Percentiles rank a stretch among this genome's conserved stretches.
These are phyloP conservation scores for Pythium dissotocum DNA, from an alignment of 352 stramenopile genomes.

Conservation along the genomic window DNA sequence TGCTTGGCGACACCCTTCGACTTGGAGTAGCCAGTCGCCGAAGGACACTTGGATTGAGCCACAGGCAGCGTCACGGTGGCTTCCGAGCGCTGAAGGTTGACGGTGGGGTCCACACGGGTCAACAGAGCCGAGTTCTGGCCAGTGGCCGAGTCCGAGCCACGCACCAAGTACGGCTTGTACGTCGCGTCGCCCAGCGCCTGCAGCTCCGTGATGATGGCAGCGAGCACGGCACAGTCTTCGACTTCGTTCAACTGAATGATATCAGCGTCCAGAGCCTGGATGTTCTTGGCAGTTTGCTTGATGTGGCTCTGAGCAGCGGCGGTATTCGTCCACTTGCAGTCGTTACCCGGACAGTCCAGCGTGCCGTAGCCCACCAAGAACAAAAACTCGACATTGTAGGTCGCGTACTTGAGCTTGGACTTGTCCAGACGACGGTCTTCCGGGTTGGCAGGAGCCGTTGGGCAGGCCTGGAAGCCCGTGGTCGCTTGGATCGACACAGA, in stretches of 20 bases:
- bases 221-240: conserved; percentile 53
- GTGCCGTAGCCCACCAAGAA: conserved; percentile 45
- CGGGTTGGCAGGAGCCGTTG: conserved; percentile 38
- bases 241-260: conserved; percentile 74
- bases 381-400: conserved; percentile 67
- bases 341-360: conserved; percentile 46
- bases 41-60: conserved; percentile 53
- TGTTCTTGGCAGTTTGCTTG: conserved; percentile 47
- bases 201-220: conserved; percentile 54
- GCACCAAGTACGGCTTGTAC: conserved; percentile 67
- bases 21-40: conserved; percentile 35
- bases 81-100: conserved; percentile 46
- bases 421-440: conserved; percentile 11
- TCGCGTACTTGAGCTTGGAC: conserved; percentile 57
- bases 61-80: conserved; percentile 41
- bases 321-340: conserved; percentile 55
- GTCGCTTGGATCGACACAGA: not conserved
- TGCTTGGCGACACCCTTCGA: conserved; percentile 68
- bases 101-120: conserved; percentile 59
- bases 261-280: conserved; percentile 55
- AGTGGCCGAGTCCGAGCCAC: conserved; percentile 60
- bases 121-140: conserved; percentile 67
- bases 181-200: conserved; percentile 44
- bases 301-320: conserved; percentile 47
- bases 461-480: conserved; percentile 24